Percentiles rank a stretch among this genome's conserved stretches.
These are phyloP conservation scores for Dactylis glomerata DNA, from an alignment of 176 grass and related monocot species.

Conservation along the genomic window DNA sequence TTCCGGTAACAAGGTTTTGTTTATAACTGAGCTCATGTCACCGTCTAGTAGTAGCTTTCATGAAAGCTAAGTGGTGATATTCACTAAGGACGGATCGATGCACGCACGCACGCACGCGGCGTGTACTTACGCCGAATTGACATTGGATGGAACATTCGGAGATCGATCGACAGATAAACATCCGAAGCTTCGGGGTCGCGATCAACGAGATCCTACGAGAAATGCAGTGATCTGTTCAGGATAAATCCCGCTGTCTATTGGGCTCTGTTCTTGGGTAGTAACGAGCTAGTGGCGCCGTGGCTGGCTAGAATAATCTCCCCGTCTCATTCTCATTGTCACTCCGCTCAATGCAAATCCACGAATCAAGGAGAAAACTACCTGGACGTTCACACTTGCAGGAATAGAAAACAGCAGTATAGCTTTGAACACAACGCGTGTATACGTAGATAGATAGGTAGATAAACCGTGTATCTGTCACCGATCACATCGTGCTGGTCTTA, in stretches of 20 bases:
- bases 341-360: not conserved
- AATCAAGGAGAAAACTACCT: too few species aligned
- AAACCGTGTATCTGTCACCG: too few species aligned
- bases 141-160: not conserved
- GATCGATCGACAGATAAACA: not conserved
- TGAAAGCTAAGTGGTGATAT: slow-evolving; percentile 13
- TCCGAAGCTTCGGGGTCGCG: not conserved
- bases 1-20: not conserved
- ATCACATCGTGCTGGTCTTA: too few species aligned
- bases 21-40: not conserved
- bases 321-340: not conserved
- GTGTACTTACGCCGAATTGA: not conserved
- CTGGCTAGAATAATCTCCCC: not conserved
- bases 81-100: not conserved
- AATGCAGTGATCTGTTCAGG: not conserved
- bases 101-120: not conserved
- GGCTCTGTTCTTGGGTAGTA: not conserved
- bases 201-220: not conserved
- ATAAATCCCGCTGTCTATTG: not conserved
- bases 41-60: not conserved
- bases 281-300: not conserved
- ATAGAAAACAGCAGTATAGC: too few species aligned
- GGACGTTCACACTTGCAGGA: too few species aligned
- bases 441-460: too few species aligned
- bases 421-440: too few species aligned